Conservation (phyloP, 306 rosid species). For the Medicago lupulina region DNA sequence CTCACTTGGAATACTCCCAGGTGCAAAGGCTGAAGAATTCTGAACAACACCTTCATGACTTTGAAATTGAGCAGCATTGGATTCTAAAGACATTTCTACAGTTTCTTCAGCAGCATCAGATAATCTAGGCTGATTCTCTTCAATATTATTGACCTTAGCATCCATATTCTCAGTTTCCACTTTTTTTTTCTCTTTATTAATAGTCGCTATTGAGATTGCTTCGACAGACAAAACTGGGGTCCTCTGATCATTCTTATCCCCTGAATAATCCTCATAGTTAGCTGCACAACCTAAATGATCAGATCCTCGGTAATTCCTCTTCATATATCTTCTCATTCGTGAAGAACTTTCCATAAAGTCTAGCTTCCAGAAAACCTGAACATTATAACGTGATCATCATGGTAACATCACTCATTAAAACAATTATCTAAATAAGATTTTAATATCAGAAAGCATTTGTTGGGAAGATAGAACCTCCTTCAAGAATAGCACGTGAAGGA, state of each 20-base stretch:
- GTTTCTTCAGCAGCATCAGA: slow-evolving; percentile 59
- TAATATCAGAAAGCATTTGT: slow-evolving; percentile 19
- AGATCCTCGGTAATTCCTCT: slow-evolving; percentile 81
- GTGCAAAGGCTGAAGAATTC: slow-evolving; percentile 66
- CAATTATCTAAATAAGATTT: slow-evolving; percentile 8
- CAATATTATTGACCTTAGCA: slow-evolving; percentile 51
- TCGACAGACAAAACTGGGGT: slow-evolving; percentile 79
- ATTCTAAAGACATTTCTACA: slow-evolving; percentile 51
- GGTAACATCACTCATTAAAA: not conserved
- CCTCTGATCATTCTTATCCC: slow-evolving; percentile 53
- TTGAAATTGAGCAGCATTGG: slow-evolving; percentile 56
- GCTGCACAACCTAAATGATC: slow-evolving; percentile 95
- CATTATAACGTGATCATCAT: slow-evolving; percentile 33
- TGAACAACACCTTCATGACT: slow-evolving; percentile 55
- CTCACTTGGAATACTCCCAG: slow-evolving; percentile 91
- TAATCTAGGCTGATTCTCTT: slow-evolving; percentile 53
- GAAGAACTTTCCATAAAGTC: slow-evolving; percentile 94
- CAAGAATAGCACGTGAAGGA: not conserved
- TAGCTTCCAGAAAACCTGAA: slow-evolving; percentile 94
- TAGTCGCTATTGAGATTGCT: slow-evolving; percentile 72
- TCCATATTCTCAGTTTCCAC: slow-evolving; percentile 68
- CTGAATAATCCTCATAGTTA: slow-evolving; percentile 67
- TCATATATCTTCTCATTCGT: slow-evolving; percentile 85
- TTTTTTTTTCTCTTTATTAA: slow-evolving; percentile 72
- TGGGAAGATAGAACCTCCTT: slow-evolving; percentile 36